Percentiles rank a stretch among this genome's conserved stretches.
Evolutionary conservation across 2,329 filamentous ascomycete species (phyloP).

Genomic region (Penicillium expansum): DNA sequence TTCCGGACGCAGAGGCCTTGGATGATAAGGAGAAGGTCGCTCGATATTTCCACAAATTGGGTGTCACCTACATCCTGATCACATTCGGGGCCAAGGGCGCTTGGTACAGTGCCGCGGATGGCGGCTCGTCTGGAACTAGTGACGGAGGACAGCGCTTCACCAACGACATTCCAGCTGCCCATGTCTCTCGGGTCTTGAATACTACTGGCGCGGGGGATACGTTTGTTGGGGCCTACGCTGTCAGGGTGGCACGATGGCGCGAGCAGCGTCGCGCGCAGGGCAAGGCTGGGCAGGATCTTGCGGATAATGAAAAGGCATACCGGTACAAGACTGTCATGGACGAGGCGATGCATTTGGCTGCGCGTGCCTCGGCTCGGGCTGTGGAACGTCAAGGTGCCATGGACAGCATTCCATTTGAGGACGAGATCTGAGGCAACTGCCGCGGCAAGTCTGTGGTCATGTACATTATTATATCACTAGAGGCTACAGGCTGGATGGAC

Average conservation of each 20-base stretch:
- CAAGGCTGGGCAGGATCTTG: slow-evolving; percentile 51
- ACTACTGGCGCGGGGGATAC: slow-evolving; percentile 94
- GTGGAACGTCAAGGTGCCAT: slow-evolving; percentile 48
- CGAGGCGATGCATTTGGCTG: slow-evolving; percentile 44
- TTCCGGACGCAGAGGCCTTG: slow-evolving; percentile 36
- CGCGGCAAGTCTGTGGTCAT: not conserved
- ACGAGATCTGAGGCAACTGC: slow-evolving; percentile 37
- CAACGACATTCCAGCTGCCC: slow-evolving; percentile 58
- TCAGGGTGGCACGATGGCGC: slow-evolving; percentile 61
- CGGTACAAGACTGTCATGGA: slow-evolving; percentile 47
- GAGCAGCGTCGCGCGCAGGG: slow-evolving; percentile 44
- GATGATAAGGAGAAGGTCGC: slow-evolving; percentile 57
- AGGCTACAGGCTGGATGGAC: not conserved
- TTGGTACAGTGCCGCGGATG: slow-evolving; percentile 58
- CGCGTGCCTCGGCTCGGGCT: slow-evolving; percentile 44
- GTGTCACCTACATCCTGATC: slow-evolving; percentile 74
- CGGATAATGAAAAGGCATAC: slow-evolving; percentile 33
- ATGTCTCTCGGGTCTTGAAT: slow-evolving; percentile 73
- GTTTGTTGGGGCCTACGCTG: slow-evolving; percentile 84
- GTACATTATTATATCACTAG: slow-evolving; percentile 11
- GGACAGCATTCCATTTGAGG: slow-evolving; percentile 49
- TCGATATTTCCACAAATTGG: slow-evolving; percentile 61
- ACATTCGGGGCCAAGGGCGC: slow-evolving; percentile 82
- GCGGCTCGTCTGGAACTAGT: slow-evolving; percentile 43
- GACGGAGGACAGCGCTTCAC: slow-evolving; percentile 31